Evolutionary conservation across 2,329 filamentous ascomycete species (phyloP), one percentile per base, ranked within the genome.

Genomic region (Cladosporium phlei): DNA sequence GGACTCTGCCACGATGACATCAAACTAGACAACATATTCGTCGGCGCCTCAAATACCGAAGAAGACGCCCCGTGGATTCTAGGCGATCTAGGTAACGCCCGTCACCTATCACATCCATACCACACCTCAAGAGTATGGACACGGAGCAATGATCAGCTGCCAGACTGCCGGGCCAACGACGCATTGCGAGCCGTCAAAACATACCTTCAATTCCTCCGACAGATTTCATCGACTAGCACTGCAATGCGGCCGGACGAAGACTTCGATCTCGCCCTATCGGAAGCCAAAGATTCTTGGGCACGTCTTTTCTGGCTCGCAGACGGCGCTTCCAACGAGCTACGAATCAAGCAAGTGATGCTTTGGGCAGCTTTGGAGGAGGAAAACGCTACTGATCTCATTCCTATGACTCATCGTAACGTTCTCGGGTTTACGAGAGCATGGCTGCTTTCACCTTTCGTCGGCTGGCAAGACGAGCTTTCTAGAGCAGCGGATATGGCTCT

Each of bases 1-100:
- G 62, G 62, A 11, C 61, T 59, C 30, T 68, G 66, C 49, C 66
- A 68, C 45, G 62, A 68, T 51, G 65, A 69, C 32, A 50, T 68
- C 34, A 67, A 68, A 47, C 58, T 60, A 0, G 51, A 52, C 39
- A 68, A 68, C 32, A 55, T 68, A 25, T 64, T 66, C 24, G 45
- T 63, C 6, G 29, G 51, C 37, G 49, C 54, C 8, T 25, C 50
- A 4, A 38, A 47, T 3, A 45, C 57, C 19, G 27, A 32, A n/a
- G 9, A 22, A 4, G 29, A 32, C 17, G 38, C 12, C n/a, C 5
- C n/a, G 27, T 67, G 61, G 62, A 43, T 65, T 6, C 48, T 66
- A 2, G 65, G 60, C 24, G 66, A 68, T 38, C 53, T 68, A 5
- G 65, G 66, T 2, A 67, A 65, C 19, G 51, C 66, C 6, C 57